Conservation (phyloP, 2,329 filamentous ascomycete species). For the Calycina herbarum region DNA sequence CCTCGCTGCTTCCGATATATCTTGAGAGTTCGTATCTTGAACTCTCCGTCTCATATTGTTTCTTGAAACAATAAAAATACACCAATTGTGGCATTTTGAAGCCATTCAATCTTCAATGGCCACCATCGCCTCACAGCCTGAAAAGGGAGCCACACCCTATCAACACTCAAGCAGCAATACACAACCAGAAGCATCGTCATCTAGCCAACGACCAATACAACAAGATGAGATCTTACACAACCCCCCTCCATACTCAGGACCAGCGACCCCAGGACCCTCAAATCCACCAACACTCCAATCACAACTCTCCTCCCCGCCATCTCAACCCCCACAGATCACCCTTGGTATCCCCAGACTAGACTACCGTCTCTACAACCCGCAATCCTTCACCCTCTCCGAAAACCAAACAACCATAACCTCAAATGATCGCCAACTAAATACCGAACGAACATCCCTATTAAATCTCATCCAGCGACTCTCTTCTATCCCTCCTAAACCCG, state of each 20-base stretch:
- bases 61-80: no score
- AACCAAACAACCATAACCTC: slow-evolving; percentile 51
- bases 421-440: slow-evolving; percentile 49
- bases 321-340: slow-evolving; percentile 16
- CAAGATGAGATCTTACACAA: slow-evolving; percentile 22
- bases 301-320: not conserved
- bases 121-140: not conserved
- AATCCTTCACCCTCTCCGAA: slow-evolving; percentile 51
- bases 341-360: slow-evolving; percentile 31
- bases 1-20: not conserved
- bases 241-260: slow-evolving; percentile 34
- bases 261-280: slow-evolving; percentile 16
- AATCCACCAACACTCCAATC: not conserved
- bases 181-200: not conserved
- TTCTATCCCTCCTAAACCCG: slow-evolving; percentile 55
- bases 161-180: not conserved
- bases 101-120: not conserved
- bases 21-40: no score
- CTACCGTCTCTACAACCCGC: slow-evolving; percentile 46
- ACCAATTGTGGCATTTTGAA: not conserved
- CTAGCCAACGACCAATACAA: not conserved
- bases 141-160: not conserved
- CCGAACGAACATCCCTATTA: slow-evolving; percentile 46
- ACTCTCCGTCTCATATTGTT: not conserved
- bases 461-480: slow-evolving; percentile 50